These are phyloP conservation scores for Curvularia verruculosa DNA, from an alignment of 2,329 filamentous ascomycete species.

Conservation along the genomic window DNA sequence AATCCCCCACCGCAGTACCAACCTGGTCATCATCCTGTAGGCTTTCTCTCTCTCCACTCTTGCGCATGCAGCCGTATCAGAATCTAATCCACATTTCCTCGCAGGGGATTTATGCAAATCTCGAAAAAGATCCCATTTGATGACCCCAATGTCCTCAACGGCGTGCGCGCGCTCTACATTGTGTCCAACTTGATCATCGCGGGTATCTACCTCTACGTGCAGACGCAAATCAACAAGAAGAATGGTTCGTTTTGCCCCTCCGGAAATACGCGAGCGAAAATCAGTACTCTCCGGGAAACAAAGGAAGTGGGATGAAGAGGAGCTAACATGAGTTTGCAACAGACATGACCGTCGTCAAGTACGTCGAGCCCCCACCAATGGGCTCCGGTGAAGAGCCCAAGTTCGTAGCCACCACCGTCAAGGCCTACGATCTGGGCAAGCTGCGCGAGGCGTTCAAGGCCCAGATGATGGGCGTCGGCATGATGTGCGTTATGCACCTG, in stretches of 20 bases:
- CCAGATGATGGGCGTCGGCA: conserved; percentile 93
- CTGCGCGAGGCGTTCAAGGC: conserved; percentile 84
- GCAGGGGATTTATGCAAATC: conserved; percentile 87
- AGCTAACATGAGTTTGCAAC: conserved; percentile 24
- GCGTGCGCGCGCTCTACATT: conserved; percentile 69
- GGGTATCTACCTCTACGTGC: conserved; percentile 82
- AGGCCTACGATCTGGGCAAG: conserved; percentile 91
- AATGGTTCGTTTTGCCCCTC: conserved; percentile 70
- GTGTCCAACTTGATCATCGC: conserved; percentile 83
- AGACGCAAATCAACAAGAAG: conserved; percentile 89
- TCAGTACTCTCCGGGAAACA: too few relatives aligned
- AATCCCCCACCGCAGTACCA: conserved; percentile 38
- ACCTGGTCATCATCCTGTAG: conserved; percentile 50
- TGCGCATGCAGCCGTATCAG: background rate
- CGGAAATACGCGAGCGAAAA: too few relatives aligned
- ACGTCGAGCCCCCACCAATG: conserved; percentile 94
- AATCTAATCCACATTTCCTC: conserved; percentile 14
- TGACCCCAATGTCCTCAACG: conserved; percentile 72
- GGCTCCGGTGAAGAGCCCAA: conserved; percentile 94
- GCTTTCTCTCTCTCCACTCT: background rate
- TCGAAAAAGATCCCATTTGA: conserved; percentile 96
- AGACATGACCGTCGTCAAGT: conserved; percentile 98
- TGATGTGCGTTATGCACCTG: conserved; percentile 98
- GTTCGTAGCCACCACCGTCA: conserved; percentile 93
- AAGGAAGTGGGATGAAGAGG: background rate